Base-by-base conservation (phyloP, 768 basidiomycete species). In the Mycena indigotica region DNA sequence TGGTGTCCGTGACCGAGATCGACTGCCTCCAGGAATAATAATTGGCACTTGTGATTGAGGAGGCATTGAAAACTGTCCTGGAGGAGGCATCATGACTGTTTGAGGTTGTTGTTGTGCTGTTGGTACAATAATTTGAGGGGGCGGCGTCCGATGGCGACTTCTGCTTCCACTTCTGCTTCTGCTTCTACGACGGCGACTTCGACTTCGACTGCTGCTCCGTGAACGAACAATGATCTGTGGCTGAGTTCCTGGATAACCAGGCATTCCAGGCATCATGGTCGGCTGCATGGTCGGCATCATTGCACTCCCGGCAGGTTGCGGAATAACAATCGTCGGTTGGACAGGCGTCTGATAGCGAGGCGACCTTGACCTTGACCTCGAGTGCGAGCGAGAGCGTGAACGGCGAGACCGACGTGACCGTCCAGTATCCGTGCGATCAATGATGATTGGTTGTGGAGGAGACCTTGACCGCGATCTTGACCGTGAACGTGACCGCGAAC, bases 361-460 rank as follows among this genome's bases (percentile, higher is more conserved):
- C n/a, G n/a, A n/a, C n/a, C n/a, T n/a, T n/a, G n/a, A n/a, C n/a
- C n/a, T n/a, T n/a, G n/a, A n/a, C n/a, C n/a, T n/a, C n/a, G 53
- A 40, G 38, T 19, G 53, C 23, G 56, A 57, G 35, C 52, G 55
- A 23, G 57, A 58, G 26, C 57, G 50, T 23, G 60, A 57, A 16
- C 46, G 51, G 13, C 35, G 10, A 23, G 41, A 44, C 12, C 5
- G 46, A 48, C 24, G 15, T 28, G 46, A 26, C 25, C 15, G 23
- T 25, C 46, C 5, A 44, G 15, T 8, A 8, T 21, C 24, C 24
- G 46, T 26, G 23, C 24, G 24, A 24, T 56, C 58, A 12, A 64
- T 55, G 12, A 60, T 40, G 1, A 60, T 32, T 21, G 58, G 46
- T 29, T 38, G 51, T 24, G 12, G 19, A 8, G 51, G 28, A 19